phyloP scores from a whole-genome alignment of 192 early-diverging fungal species.

The Podila clonocystis region DNA sequence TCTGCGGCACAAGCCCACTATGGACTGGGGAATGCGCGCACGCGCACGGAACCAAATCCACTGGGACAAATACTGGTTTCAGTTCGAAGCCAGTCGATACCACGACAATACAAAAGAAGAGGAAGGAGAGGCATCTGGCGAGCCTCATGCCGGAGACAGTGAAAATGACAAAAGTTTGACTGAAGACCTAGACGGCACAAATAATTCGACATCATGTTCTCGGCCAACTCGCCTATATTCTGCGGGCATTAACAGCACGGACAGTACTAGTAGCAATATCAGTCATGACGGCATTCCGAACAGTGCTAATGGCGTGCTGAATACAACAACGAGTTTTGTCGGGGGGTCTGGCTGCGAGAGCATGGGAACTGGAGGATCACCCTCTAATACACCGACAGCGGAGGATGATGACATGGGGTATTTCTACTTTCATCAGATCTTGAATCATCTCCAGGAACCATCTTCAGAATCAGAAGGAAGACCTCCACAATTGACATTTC shows the following conservation, averaged over 20 bases:
- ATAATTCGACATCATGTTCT: slow-evolving; percentile 1
- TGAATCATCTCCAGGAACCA: slow-evolving; percentile 18
- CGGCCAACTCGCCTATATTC: neutral
- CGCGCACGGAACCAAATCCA: slow-evolving; percentile 8
- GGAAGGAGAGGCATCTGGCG: neutral
- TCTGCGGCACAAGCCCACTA: slow-evolving; percentile 27
- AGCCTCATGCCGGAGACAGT: neutral
- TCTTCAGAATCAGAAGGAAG: neutral
- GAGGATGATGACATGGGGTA: slow-evolving; percentile 16
- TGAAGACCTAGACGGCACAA: neutral
- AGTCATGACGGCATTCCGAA: neutral
- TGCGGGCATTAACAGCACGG: neutral
- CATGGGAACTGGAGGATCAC: neutral
- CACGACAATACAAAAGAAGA: neutral
- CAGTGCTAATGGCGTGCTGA: too few species aligned
- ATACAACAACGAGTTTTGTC: neutral
- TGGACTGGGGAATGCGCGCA: slow-evolving; percentile 36
- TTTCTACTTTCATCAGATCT: slow-evolving; percentile 16
- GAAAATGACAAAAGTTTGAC: neutral
- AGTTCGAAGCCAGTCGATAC: slow-evolving; percentile 4
- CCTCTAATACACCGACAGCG: neutral
- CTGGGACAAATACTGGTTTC: slow-evolving; percentile 25
- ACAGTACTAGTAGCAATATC: neutral
- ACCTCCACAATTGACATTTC: slow-evolving; percentile 7
- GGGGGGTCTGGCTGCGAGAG: neutral